phyloP scores from a whole-genome alignment of 306 rosid genomes.

The Prunus dulcis region DNA sequence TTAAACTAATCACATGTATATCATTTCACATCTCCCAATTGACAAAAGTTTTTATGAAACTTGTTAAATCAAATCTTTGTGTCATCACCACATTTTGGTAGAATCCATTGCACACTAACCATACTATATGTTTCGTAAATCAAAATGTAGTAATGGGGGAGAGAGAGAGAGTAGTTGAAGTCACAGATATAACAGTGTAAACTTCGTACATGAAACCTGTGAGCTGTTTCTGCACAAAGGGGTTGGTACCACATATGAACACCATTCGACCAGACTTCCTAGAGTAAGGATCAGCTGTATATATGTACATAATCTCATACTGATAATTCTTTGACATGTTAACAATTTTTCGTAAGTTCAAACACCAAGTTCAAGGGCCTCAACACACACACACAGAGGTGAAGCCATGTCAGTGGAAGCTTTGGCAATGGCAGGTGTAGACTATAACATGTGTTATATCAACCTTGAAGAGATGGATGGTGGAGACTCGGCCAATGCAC shows the following conservation, averaged over 20 bases:
- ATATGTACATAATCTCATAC: background rate
- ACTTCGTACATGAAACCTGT: conserved; percentile 1
- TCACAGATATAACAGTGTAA: background rate
- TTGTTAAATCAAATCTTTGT: background rate
- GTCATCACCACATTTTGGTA: background rate
- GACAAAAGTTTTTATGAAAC: background rate
- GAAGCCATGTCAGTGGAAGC: conserved; percentile 36
- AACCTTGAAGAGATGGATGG: conserved; percentile 24
- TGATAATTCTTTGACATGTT: background rate
- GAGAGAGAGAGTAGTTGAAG: background rate
- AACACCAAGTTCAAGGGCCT: background rate
- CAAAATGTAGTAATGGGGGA: background rate
- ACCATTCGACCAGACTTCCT: background rate
- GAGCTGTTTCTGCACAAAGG: conserved; percentile 9
- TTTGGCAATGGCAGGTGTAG: conserved; percentile 47
- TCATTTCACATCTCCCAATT: background rate
- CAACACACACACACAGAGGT: background rate
- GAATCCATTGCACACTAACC: background rate
- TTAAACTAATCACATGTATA: background rate
- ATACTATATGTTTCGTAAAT: background rate
- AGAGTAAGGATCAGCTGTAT: background rate
- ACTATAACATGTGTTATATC: conserved; percentile 8
- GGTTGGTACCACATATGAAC: conserved; percentile 8
- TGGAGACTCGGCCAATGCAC: conserved; percentile 3
- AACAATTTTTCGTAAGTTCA: background rate